Conservation (phyloP, 1,284 basidiomycete genomes). For the Sphaerobolus stellatus region DNA sequence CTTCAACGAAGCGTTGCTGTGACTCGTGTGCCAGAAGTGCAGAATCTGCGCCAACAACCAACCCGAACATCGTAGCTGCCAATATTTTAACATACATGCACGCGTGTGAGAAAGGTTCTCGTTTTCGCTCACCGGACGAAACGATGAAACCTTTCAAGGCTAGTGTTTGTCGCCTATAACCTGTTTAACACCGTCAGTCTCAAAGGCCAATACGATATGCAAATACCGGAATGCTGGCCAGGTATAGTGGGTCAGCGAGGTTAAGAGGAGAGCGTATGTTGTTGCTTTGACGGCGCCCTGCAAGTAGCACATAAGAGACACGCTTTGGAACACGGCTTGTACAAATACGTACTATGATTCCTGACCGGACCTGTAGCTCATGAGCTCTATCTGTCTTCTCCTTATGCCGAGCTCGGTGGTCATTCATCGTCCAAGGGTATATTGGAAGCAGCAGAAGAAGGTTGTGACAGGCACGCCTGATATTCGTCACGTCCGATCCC, state of each 20-base stretch:
- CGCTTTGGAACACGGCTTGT: no score
- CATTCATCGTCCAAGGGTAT: no score
- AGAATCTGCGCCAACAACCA: constrained; percentile 73
- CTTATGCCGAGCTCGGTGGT: constrained; percentile 45
- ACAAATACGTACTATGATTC: constrained; percentile 23
- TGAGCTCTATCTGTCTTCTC: constrained; percentile 57
- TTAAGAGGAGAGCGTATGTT: constrained; percentile 56
- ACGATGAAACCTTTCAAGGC: constrained; percentile 79
- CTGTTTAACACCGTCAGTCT: not conserved
- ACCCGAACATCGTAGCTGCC: constrained; percentile 62
- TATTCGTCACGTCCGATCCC: no score
- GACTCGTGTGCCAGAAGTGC: constrained; percentile 74
- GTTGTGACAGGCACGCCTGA: no score
- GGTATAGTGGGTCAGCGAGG: constrained; percentile 66
- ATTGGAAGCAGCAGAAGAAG: no score
- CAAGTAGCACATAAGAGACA: constrained; percentile 24
- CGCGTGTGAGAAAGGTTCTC: constrained; percentile 1
- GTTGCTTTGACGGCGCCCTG: constrained; percentile 61
- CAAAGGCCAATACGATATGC: not conserved
- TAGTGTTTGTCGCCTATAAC: constrained; percentile 68
- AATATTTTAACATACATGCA: not conserved
- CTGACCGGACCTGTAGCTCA: constrained; percentile 53
- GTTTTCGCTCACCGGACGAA: constrained; percentile 44
- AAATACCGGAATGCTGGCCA: constrained; percentile 77
- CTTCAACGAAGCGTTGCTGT: constrained; percentile 62